Base-by-base conservation (phyloP, 176 grass and related monocot genomes). In the Oryza glaberrima region DNA sequence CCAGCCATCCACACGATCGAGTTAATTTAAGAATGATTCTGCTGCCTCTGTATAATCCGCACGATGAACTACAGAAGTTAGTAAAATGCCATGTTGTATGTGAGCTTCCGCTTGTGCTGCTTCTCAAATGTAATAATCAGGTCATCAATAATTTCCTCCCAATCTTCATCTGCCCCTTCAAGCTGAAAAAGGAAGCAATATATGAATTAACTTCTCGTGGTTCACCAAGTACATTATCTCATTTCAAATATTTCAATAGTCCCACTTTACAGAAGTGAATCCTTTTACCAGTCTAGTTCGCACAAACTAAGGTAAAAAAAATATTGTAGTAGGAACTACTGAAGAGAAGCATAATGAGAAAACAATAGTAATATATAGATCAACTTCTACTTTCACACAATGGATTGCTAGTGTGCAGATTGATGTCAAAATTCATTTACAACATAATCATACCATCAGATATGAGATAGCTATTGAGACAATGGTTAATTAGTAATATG, bases 131-230 rank as follows among this genome's bases (percentile, higher is more conserved):
- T 20, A 60, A n/a, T 69, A 73, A 90, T 58, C 79, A 90, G 56
- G 74, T 86, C 84, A 83, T 90, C 88, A 9, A 83, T 86, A n/a
- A 83, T 86, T 73, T 82, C 79, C 68, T 90, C 88, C 88, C 84
- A 83, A 73, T 74, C 84, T 49, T 69, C 69, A 48, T 73, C 79
- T 64, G 77, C 51, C 60, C 36, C 84, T 86, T 82, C 73, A 68
- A 86, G 75, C 88, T 90, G 88, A 20, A 78, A 78, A 77, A 25
- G 20, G 28, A 78, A 46, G 17, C 6, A 22, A 32, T 9, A 47
- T 2, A 58, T 20, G 72, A 34, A 28, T 90, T 45, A 81, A 35
- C 40, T 67, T 61, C 36, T 80, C 40, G 2, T 20, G 26, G 44
- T 23, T 77, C 73, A 43, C 9, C 35, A n/a, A 72, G 38, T 81